Conservation (phyloP, 2,329 filamentous ascomycete species). For the Venturia asperata region DNA sequence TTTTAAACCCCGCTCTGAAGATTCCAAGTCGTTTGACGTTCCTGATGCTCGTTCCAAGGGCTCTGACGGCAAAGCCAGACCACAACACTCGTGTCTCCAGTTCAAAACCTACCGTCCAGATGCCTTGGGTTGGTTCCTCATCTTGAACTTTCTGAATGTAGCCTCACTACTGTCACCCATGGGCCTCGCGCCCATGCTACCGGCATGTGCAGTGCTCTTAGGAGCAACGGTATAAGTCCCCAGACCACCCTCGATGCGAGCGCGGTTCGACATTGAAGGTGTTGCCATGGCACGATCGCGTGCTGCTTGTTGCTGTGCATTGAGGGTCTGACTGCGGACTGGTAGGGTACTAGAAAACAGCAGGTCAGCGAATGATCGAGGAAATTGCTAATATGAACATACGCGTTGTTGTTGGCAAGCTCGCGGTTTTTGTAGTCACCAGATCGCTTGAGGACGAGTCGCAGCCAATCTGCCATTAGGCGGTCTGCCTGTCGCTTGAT, state of each 20-base stretch:
- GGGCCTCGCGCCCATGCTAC: conserved; percentile 40
- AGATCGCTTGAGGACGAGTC: conserved; percentile 86
- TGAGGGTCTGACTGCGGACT: conserved; percentile 23
- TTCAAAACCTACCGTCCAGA: background rate
- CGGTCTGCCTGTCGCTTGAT: conserved; percentile 94
- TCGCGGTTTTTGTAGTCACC: conserved; percentile 88
- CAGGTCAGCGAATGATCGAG: conserved; percentile 23
- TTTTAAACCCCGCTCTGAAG: no score
- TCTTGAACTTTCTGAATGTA: conserved; percentile 43
- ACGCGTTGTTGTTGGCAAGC: conserved; percentile 33
- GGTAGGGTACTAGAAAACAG: conserved; percentile 26
- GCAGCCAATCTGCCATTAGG: conserved; percentile 90
- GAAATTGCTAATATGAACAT: background rate
- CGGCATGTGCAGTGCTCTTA: conserved; percentile 45
- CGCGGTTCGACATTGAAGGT: conserved; percentile 49
- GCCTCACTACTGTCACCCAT: conserved; percentile 42
- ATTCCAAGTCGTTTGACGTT: background rate
- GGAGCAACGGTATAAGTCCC: conserved; percentile 58
- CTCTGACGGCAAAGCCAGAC: background rate
- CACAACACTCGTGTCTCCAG: background rate
- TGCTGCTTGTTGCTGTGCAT: conserved; percentile 31
- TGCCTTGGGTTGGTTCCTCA: conserved; percentile 26
- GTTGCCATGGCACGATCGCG: conserved; percentile 47
- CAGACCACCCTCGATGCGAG: conserved; percentile 51
- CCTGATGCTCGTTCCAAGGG: background rate